Evolutionary conservation across 1,284 basidiomycete species (phyloP).

Genomic region (Ceratobasidium sp.): DNA sequence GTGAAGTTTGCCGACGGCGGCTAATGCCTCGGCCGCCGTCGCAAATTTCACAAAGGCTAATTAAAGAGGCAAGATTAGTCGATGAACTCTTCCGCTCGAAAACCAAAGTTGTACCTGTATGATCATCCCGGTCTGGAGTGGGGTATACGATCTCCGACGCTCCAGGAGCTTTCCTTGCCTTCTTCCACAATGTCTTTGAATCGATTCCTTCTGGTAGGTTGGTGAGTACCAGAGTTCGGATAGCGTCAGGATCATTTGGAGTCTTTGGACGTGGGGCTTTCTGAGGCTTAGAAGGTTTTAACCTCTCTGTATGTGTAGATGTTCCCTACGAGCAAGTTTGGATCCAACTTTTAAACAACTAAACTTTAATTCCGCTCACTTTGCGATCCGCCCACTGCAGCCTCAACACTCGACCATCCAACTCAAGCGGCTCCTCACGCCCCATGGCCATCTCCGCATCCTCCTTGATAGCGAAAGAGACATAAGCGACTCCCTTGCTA

Average conservation of each 20-base stretch:
- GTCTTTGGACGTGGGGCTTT: conserved; percentile 62
- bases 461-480: conserved; percentile 89
- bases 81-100: not conserved
- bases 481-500: conserved; percentile 98
- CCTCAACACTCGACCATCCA: conserved; percentile 77
- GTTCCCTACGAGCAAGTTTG: conserved; percentile 32
- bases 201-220: conserved; percentile 78
- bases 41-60: conserved; percentile 83
- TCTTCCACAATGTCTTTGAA: conserved; percentile 88
- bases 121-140: conserved; percentile 61
- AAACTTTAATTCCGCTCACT: conserved; percentile 61
- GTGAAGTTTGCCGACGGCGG: conserved; percentile 86
- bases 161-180: conserved; percentile 81
- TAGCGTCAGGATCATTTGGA: conserved; percentile 76
- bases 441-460: conserved; percentile 86
- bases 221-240: conserved; percentile 83
- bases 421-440: conserved; percentile 61
- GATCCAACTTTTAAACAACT: conserved; percentile 42
- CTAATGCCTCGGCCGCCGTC: conserved; percentile 77
- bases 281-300: conserved; percentile 47
- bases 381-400: conserved; percentile 86
- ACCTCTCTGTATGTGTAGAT: not conserved
- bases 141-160: conserved; percentile 81
- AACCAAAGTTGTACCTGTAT: conserved; percentile 53
- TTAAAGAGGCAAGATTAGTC: conserved; percentile 1